phyloP scores from a whole-genome alignment of 208 protist genomes.

The Trypanosoma cruzi region DNA sequence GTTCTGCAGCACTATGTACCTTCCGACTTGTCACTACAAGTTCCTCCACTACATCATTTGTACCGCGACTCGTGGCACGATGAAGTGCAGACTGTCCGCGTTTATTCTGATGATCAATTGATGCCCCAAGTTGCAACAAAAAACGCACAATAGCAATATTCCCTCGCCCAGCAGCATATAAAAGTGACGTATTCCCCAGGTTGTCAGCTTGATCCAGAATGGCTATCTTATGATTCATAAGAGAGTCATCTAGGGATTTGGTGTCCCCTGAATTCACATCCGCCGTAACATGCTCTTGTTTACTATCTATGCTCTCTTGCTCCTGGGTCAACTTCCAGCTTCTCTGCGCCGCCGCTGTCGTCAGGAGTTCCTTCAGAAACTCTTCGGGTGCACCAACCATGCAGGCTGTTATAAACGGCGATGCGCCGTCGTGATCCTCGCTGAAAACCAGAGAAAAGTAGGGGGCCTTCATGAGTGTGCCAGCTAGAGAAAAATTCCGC shows the following conservation, averaged over 20 bases:
- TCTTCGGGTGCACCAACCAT: conserved; percentile 65
- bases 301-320: background rate
- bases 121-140: conserved; percentile 68
- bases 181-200: conserved; percentile 73
- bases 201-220: conserved; percentile 58
- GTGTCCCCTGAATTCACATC: conserved; percentile 2
- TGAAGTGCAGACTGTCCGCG: conserved; percentile 84
- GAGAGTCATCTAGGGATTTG: background rate
- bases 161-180: conserved; percentile 65
- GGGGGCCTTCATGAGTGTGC: conserved; percentile 51
- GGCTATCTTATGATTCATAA: background rate
- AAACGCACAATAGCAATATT: conserved; percentile 53
- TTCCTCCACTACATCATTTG: conserved; percentile 76
- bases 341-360: conserved; percentile 25
- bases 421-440: conserved; percentile 65
- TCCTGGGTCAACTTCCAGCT: conserved; percentile 21
- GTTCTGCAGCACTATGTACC: conserved; percentile 36
- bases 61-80: conserved; percentile 69
- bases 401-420: conserved; percentile 84
- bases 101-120: conserved; percentile 65
- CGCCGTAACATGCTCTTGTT: background rate
- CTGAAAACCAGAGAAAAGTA: conserved; percentile 69
- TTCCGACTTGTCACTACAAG: conserved; percentile 67
- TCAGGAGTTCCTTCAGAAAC: conserved; percentile 60
- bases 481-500: conserved; percentile 72